Evolutionary conservation across 352 stramenopile genomes (phyloP).

Genomic region (Aphanomyces stellatus): DNA sequence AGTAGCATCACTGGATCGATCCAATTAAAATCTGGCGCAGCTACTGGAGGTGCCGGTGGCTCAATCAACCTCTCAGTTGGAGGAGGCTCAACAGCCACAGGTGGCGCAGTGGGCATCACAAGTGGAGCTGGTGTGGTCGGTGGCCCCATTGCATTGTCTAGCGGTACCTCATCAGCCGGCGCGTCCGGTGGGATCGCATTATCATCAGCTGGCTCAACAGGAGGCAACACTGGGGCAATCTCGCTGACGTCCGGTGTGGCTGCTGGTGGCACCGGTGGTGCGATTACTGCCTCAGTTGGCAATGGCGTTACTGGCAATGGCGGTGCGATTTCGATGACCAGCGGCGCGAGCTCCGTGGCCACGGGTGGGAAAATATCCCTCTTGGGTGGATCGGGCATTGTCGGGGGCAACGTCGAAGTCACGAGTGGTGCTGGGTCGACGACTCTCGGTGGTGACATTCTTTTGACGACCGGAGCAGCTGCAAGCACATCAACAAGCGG

Average conservation of each 20-base stretch:
- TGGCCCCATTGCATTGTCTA: not conserved
- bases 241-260: not conserved
- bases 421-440: slow-evolving; percentile 31
- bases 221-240: not conserved
- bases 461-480: not conserved
- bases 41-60: not conserved
- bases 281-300: not conserved
- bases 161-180: not conserved
- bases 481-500: not conserved
- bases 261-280: slow-evolving; percentile 1
- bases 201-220: not conserved
- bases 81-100: not conserved
- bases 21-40: not conserved
- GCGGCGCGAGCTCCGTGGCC: not conserved
- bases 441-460: slow-evolving; percentile 27
- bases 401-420: slow-evolving; percentile 21
- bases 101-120: not conserved
- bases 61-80: slow-evolving; percentile 1
- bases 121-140: not conserved
- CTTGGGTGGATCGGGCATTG: slow-evolving; percentile 1
- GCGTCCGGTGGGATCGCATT: not conserved
- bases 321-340: not conserved
- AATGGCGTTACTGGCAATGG: not conserved
- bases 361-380: slow-evolving; percentile 9
- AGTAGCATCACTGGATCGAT: slow-evolving; percentile 1